Evolutionary conservation across 2,329 filamentous ascomycete species (phyloP).

Genomic region (Hypoxylon rubiginosum): DNA sequence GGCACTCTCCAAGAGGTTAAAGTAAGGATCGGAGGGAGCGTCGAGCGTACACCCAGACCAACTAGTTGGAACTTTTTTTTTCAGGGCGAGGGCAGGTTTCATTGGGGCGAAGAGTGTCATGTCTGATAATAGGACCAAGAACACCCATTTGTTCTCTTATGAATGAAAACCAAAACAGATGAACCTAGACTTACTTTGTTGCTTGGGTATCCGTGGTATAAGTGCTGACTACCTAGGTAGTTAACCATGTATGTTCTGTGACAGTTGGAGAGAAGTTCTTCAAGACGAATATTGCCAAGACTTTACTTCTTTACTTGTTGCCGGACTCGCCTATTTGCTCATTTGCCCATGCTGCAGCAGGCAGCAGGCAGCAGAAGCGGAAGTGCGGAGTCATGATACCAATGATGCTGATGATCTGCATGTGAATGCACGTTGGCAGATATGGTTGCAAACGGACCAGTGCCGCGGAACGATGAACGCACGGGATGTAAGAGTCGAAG

Average conservation of each 20-base stretch:
- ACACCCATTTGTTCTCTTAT: conserved; percentile 50
- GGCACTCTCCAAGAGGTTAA: conserved; percentile 76
- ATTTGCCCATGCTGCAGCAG: conserved; percentile 12
- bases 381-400: conserved; percentile 30
- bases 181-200: conserved; percentile 33
- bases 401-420: conserved; percentile 33
- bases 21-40: conserved; percentile 74
- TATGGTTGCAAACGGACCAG: conserved; percentile 26
- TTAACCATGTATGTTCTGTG: conserved; percentile 3
- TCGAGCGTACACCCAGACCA: conserved; percentile 68
- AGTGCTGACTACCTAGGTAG: not conserved
- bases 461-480: conserved; percentile 3
- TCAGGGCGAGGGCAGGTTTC: conserved; percentile 39
- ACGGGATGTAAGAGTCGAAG: not conserved
- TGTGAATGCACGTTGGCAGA: conserved; percentile 25
- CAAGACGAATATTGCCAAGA: conserved; percentile 3
- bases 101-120: conserved; percentile 44
- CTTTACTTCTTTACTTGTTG: conserved; percentile 5
- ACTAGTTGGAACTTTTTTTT: conserved; percentile 46
- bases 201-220: not conserved
- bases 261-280: not conserved
- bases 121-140: conserved; percentile 43
- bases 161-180: conserved; percentile 44
- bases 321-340: not conserved
- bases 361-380: conserved; percentile 8